Conservation (phyloP, 495 filamentous ascomycete genomes). For the Immersiella caudata region DNA sequence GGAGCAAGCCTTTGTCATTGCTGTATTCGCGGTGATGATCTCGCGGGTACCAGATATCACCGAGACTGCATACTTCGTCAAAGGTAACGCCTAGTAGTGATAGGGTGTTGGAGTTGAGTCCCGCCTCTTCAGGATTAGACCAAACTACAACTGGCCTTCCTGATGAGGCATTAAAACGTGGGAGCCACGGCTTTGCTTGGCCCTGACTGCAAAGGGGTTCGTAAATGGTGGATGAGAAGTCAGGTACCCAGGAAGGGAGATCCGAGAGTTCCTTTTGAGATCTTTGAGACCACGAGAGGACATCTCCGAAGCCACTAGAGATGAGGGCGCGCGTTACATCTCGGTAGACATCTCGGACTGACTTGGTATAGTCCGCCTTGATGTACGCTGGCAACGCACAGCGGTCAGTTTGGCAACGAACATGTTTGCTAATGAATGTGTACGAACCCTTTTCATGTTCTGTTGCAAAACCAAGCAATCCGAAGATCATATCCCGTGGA, state of each 20-base stretch:
- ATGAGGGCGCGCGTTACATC: neutral
- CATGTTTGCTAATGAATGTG: neutral
- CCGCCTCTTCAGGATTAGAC: neutral
- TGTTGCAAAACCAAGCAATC: neutral
- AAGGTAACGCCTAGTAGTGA: neutral
- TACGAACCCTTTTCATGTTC: neutral
- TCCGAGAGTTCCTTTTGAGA: neutral
- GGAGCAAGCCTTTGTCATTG: neutral
- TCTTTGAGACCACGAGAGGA: neutral
- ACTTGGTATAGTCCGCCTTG: slow-evolving; percentile 4
- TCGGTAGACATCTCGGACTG: neutral
- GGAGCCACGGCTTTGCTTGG: neutral
- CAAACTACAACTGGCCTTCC: neutral
- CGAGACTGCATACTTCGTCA: neutral
- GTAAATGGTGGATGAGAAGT: neutral
- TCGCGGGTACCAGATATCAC: neutral
- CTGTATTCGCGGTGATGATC: neutral
- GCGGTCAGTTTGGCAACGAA: neutral
- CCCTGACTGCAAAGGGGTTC: neutral
- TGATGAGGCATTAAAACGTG: neutral
- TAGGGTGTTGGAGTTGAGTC: neutral
- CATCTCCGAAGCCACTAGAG: neutral
- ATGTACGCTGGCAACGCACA: neutral
- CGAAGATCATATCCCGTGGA: slow-evolving; percentile 2
- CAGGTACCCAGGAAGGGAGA: neutral